Evolutionary conservation across 495 filamentous ascomycete species (phyloP).

Genomic region (Penicillium manginii): DNA sequence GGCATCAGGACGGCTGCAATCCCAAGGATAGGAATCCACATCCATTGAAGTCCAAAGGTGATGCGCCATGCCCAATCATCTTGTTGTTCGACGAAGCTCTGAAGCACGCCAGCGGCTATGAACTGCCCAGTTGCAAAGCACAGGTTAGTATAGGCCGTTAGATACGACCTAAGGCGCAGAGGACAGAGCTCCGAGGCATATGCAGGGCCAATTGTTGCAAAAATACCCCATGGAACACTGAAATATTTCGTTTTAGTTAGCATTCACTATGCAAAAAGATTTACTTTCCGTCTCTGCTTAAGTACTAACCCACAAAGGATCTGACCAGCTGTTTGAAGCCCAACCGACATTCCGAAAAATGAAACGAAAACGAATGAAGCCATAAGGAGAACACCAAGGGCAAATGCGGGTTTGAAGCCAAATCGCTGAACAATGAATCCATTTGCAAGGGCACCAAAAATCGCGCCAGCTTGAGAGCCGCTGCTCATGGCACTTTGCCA

Average conservation of each 20-base stretch:
- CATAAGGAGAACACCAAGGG: slow-evolving; percentile 57
- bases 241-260: neutral
- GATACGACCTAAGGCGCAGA: slow-evolving; percentile 59
- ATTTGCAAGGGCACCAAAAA: slow-evolving; percentile 41
- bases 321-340: slow-evolving; percentile 62
- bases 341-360: slow-evolving; percentile 65
- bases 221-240: slow-evolving; percentile 8
- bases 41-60: neutral
- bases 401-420: slow-evolving; percentile 57
- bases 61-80: slow-evolving; percentile 7
- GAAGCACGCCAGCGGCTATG: slow-evolving; percentile 8
- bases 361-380: slow-evolving; percentile 66
- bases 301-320: slow-evolving; percentile 63
- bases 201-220: slow-evolving; percentile 11
- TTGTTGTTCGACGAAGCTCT: slow-evolving; percentile 2
- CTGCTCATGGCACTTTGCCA: slow-evolving; percentile 73
- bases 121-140: slow-evolving; percentile 52
- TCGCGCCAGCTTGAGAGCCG: slow-evolving; percentile 39
- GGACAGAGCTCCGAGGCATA: slow-evolving; percentile 72
- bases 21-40: slow-evolving; percentile 18
- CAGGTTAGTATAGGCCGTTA: slow-evolving; percentile 69
- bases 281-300: neutral
- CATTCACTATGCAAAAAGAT: neutral
- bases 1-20: slow-evolving; percentile 45
- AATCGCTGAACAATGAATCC: slow-evolving; percentile 48